These are phyloP conservation scores for Penicillium crustosum DNA, from an alignment of 2,329 filamentous ascomycete species.

Conservation along the genomic window DNA sequence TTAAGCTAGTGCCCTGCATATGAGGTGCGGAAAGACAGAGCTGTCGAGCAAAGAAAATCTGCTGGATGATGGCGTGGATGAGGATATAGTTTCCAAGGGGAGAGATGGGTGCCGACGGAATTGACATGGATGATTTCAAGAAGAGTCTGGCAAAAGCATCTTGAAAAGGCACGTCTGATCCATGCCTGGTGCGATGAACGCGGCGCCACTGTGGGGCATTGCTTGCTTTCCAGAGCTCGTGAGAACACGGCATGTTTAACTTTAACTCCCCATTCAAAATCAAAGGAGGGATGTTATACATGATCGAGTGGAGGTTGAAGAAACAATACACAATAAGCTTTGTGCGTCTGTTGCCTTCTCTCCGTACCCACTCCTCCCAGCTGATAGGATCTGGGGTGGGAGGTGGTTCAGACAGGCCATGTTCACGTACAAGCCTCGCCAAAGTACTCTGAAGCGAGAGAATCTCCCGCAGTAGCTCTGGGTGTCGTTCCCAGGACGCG, in stretches of 20 bases:
- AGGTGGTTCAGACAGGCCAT: conserved; percentile 45
- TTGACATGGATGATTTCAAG: conserved; percentile 37
- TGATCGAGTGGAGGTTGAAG: conserved; percentile 61
- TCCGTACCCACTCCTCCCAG: conserved; percentile 56
- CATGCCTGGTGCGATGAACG: conserved; percentile 36
- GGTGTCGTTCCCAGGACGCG: conserved; percentile 60
- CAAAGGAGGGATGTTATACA: conserved; percentile 61
- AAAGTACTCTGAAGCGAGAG: conserved; percentile 58
- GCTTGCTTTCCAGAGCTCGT: conserved; percentile 56
- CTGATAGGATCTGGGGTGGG: conserved; percentile 44
- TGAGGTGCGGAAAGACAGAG: conserved; percentile 47
- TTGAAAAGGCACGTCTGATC: conserved; percentile 43
- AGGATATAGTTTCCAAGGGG: conserved; percentile 56
- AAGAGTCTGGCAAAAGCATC: conserved; percentile 49
- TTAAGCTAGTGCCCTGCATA: conserved; percentile 44
- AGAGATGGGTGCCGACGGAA: conserved; percentile 43
- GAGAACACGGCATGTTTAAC: conserved; percentile 55
- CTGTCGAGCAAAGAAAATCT: conserved; percentile 54
- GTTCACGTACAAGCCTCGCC: conserved; percentile 56
- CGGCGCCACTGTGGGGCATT: conserved; percentile 53
- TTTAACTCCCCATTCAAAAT: conserved; percentile 57
- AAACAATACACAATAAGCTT: conserved; percentile 59
- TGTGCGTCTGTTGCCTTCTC: conserved; percentile 55
- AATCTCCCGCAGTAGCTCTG: conserved; percentile 57
- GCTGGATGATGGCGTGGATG: conserved; percentile 55